These are phyloP conservation scores for Silene uniflora DNA, from an alignment of 148 eudicot genomes.

Conservation along the genomic window DNA sequence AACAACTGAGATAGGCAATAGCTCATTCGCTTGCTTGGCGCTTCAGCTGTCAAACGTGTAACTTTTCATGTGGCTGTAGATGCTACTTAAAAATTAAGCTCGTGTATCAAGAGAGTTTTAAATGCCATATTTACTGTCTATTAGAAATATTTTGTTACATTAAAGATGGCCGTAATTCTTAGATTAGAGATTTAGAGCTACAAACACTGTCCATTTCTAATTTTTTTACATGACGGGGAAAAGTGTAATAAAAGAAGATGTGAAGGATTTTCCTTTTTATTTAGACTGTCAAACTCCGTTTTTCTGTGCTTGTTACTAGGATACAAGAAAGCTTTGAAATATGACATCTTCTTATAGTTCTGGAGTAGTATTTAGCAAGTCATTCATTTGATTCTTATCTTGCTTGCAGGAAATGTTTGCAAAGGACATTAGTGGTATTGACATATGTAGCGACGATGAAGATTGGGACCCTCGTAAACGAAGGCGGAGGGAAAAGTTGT, in stretches of 20 bases:
- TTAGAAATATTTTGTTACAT: too few species aligned
- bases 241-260: not conserved
- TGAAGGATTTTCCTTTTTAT: not conserved
- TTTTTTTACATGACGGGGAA: not conserved
- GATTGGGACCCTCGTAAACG: conserved; percentile 87
- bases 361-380: not conserved
- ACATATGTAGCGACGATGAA: conserved; percentile 81
- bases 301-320: not conserved
- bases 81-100: not conserved
- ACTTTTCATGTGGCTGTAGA: not conserved
- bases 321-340: not conserved
- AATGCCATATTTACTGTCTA: too few species aligned
- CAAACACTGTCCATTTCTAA: too few species aligned
- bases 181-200: too few species aligned
- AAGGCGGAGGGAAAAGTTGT: conserved; percentile 62
- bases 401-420: conserved; percentile 89
- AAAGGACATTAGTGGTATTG: conserved; percentile 50
- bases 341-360: not conserved
- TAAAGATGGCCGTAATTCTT: too few species aligned
- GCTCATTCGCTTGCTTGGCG: not conserved
- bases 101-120: too few species aligned
- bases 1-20: not conserved
- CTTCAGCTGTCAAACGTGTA: not conserved
- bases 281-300: not conserved
- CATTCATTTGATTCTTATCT: conserved; percentile 10